phyloP scores from a whole-genome alignment of 2,329 filamentous ascomycete genomes.

The Aspergillus quadrilineatus region DNA sequence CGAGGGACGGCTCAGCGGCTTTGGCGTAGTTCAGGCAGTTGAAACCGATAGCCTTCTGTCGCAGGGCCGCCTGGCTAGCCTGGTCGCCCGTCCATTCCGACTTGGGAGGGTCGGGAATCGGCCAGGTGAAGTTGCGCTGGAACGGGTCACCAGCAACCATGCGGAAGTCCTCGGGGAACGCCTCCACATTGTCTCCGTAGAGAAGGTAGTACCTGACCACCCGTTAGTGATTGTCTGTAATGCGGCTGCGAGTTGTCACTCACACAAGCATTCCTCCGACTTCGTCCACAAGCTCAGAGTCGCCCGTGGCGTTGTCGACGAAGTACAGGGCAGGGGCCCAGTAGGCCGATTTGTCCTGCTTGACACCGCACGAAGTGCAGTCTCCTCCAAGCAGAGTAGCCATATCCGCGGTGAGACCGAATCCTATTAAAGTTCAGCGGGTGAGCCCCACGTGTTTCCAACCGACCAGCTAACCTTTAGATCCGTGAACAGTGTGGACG shows the following conservation, averaged over 20 bases:
- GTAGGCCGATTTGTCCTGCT: slow-evolving; percentile 82
- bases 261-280: slow-evolving; percentile 83
- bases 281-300: slow-evolving; percentile 68
- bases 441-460: background rate
- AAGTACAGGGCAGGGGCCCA: slow-evolving; percentile 83
- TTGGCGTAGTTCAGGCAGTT: slow-evolving; percentile 85
- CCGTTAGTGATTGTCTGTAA: slow-evolving; percentile 2
- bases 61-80: slow-evolving; percentile 67
- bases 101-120: slow-evolving; percentile 67
- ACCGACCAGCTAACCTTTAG: slow-evolving; percentile 55
- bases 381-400: slow-evolving; percentile 59
- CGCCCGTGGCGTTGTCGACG: slow-evolving; percentile 60
- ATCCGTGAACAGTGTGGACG: slow-evolving; percentile 73
- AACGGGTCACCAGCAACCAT: slow-evolving; percentile 76
- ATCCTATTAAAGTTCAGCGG: slow-evolving; percentile 52
- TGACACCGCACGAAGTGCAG: slow-evolving; percentile 80
- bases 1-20: slow-evolving; percentile 68
- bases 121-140: slow-evolving; percentile 68
- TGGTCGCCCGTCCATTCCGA: slow-evolving; percentile 66
- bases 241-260: slow-evolving; percentile 42
- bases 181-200: slow-evolving; percentile 62
- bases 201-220: slow-evolving; percentile 76
- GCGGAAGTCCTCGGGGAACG: slow-evolving; percentile 74
- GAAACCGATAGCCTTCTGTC: slow-evolving; percentile 83
- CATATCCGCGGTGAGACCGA: slow-evolving; percentile 59